Evolutionary conservation across 139 green algal species (phyloP).

Genomic region (Tetraselmis striata): DNA sequence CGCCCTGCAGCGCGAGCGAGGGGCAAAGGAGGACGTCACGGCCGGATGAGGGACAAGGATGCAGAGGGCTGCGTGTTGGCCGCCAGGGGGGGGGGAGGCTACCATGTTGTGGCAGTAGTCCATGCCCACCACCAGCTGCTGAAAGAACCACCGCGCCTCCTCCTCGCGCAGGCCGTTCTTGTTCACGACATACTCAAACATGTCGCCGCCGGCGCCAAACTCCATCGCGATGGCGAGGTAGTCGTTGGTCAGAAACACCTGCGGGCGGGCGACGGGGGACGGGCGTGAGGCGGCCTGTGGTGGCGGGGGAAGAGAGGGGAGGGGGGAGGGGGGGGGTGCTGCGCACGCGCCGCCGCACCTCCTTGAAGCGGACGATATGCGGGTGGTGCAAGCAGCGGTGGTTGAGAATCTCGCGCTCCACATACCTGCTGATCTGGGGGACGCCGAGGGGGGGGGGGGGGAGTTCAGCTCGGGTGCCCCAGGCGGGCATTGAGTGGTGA

Average conservation of each 20-base stretch:
- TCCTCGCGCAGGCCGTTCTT: background rate
- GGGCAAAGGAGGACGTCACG: too few relatives aligned
- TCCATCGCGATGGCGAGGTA: conserved; percentile 94
- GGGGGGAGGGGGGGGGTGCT: too few relatives aligned
- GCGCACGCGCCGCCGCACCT: too few relatives aligned
- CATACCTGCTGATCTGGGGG: conserved; percentile 92
- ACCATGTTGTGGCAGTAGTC: background rate
- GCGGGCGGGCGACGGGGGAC: too few relatives aligned
- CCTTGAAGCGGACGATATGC: conserved; percentile 93
- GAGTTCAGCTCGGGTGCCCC: too few relatives aligned
- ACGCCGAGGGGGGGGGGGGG: too few relatives aligned
- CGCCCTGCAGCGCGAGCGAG: background rate
- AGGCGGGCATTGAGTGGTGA: too few relatives aligned
- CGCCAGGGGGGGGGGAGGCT: too few relatives aligned
- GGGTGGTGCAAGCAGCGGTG: conserved; percentile 89
- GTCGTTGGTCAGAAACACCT: conserved; percentile 77
- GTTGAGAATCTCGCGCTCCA: conserved; percentile 95
- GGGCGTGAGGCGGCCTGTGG: too few relatives aligned
- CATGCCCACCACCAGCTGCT: background rate
- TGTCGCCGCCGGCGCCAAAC: conserved; percentile 83
- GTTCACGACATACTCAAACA: conserved; percentile 50
- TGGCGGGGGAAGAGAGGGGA: too few relatives aligned
- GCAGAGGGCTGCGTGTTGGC: too few relatives aligned
- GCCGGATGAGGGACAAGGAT: too few relatives aligned
- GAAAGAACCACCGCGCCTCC: background rate